Percentiles rank a stretch among this genome's conserved stretches.
These are phyloP conservation scores for Penicillium simplicissimum DNA, from an alignment of 495 filamentous ascomycete genomes.

Conservation along the genomic window DNA sequence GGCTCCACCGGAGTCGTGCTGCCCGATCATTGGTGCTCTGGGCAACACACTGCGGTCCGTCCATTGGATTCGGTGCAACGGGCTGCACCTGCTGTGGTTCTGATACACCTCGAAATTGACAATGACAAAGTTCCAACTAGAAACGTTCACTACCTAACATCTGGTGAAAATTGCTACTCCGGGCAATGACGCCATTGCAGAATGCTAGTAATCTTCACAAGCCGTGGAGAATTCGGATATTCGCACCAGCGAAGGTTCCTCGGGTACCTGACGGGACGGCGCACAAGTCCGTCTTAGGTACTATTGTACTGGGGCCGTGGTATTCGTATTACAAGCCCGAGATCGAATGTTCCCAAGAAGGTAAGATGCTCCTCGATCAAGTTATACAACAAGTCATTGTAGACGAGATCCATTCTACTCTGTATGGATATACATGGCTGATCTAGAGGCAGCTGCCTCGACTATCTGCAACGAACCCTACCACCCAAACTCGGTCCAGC, in stretches of 20 bases:
- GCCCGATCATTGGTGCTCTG: slow-evolving; percentile 19
- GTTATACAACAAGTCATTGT: background rate
- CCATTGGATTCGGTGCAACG: slow-evolving; percentile 15
- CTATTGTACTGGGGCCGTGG: background rate
- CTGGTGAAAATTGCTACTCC: too few species aligned
- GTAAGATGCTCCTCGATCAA: background rate
- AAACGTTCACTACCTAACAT: too few species aligned
- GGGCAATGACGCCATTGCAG: background rate
- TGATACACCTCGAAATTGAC: background rate
- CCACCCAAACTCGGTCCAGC: background rate
- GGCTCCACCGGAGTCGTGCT: slow-evolving; percentile 28
- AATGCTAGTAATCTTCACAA: slow-evolving; percentile 7
- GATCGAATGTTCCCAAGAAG: background rate
- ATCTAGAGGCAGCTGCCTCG: too few species aligned
- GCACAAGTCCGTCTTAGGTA: background rate
- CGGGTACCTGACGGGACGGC: slow-evolving; percentile 20
- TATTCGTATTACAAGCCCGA: slow-evolving; percentile 9
- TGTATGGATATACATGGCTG: too few species aligned
- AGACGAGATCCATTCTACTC: too few species aligned
- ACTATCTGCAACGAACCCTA: background rate
- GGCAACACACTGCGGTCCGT: slow-evolving; percentile 1
- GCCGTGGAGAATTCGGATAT: slow-evolving; percentile 24
- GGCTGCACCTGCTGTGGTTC: background rate
- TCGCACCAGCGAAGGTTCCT: slow-evolving; percentile 14
- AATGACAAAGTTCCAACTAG: too few species aligned